Evolutionary conservation across 78 protist genomes (phyloP).

Genomic region (Isochrysis galbana): DNA sequence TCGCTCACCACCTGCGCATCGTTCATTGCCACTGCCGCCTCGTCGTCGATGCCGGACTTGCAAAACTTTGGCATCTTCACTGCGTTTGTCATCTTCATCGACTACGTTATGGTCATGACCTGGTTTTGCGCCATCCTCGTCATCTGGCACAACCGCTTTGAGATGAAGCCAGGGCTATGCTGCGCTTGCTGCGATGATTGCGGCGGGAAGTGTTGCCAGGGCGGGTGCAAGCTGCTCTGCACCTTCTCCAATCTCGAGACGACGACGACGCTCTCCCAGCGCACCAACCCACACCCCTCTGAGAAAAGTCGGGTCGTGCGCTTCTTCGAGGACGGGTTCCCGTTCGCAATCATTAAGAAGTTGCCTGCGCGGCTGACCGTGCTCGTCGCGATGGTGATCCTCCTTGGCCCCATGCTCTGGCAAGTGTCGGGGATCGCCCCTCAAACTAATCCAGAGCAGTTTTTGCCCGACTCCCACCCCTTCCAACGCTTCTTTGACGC

Average conservation of each 20-base stretch:
- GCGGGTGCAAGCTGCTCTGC: neutral
- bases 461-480: neutral
- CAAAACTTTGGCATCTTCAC: constrained; percentile 14
- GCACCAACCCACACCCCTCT: no score
- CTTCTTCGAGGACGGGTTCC: neutral
- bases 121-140: neutral
- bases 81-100: neutral
- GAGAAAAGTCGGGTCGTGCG: neutral
- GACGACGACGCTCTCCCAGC: neutral
- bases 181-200: neutral
- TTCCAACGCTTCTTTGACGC: neutral
- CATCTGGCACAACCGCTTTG: neutral
- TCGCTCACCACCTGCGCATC: neutral
- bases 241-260: neutral
- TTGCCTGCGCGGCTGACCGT: neutral
- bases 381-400: neutral
- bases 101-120: neutral
- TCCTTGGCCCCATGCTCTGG: neutral
- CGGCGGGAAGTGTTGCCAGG: neutral
- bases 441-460: neutral
- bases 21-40: constrained; percentile 7
- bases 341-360: neutral
- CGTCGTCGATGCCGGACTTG: neutral
- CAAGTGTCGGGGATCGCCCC: neutral
- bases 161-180: neutral